A percentile compares a stretch with the other conserved stretches of the same genome.
Evolutionary conservation across 2,329 filamentous ascomycete species (phyloP).

Genomic region (Talaromyces sp.): DNA sequence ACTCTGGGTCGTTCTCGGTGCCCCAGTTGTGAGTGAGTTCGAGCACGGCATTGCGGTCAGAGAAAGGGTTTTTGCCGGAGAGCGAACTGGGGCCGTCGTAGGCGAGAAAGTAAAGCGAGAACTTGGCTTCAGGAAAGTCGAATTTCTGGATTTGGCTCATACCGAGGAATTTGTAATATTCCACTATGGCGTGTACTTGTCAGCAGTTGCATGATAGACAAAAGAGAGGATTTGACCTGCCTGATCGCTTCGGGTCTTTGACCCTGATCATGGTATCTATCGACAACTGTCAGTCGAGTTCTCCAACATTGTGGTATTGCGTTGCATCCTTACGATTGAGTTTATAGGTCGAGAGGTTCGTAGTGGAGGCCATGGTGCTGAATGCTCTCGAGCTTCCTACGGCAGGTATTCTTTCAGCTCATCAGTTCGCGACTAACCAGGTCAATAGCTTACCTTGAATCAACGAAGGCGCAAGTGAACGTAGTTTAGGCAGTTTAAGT

Average conservation of each 20-base stretch:
- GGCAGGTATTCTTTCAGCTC: conserved; percentile 11
- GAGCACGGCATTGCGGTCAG: conserved; percentile 80
- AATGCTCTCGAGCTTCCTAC: conserved; percentile 27
- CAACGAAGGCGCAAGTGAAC: not conserved
- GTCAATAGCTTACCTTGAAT: not conserved
- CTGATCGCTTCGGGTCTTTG: conserved; percentile 77
- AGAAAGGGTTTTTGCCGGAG: conserved; percentile 69
- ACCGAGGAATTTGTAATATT: conserved; percentile 91
- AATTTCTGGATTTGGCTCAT: conserved; percentile 78
- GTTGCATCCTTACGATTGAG: conserved; percentile 51
- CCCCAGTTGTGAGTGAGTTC: conserved; percentile 84
- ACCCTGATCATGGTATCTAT: conserved; percentile 70
- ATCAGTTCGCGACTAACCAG: not conserved
- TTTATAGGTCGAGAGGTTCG: conserved; percentile 60
- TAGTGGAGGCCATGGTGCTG: conserved; percentile 51
- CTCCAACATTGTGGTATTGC: not conserved
- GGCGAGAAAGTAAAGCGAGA: conserved; percentile 91
- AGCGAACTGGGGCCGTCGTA: conserved; percentile 72
- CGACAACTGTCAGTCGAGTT: conserved; percentile 5
- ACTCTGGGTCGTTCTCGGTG: conserved; percentile 77
- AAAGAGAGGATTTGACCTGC: not conserved
- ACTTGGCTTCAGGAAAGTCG: conserved; percentile 79
- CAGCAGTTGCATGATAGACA: not conserved
- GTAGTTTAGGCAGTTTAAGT: not conserved
- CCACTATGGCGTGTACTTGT: conserved; percentile 48